Base-by-base conservation (phyloP, 352 stramenopile species). In the Blastocystis hominis region DNA sequence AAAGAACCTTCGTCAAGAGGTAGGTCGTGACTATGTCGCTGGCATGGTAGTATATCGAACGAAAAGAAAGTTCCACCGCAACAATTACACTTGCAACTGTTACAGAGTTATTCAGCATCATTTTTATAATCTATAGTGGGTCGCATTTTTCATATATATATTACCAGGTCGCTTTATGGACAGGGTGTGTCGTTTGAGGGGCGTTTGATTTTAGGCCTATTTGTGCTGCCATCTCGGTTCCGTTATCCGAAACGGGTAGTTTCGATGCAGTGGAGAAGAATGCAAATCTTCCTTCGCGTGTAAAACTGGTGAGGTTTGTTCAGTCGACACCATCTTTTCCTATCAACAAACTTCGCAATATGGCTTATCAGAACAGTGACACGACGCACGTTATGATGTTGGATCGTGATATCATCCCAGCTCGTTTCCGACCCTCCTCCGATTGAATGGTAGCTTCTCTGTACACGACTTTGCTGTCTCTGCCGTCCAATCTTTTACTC, bases 331-430 rank as follows among this genome's bases (percentile, higher is more conserved):
- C 4, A 4, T 54, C n/a, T 17, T 66, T 84, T 84, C 47, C 44
- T 46, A 64, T 84, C 40, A 84, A 84, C 56, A 68, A 44, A 40
- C 72, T 84, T 13, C 72, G 72, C 6, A 84, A 84, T 30, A 54
- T 84, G n/a, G 72, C 53, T 4, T 84, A 66, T 66, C n/a, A 5
- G 17, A 66, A 54, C 15, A 66, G 20, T 64, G 55, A 56, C 15
- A 54, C 72, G 9, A 84, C 72, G n/a, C 72, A 84, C 50, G 72
- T 84, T 30, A 40, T 84, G 40, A 53, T 84, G 47, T 20, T 47
- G 0, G 72, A 84, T 61, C 24, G 53, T 34, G 72, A 84, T 68
- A 53, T 84, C 5, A 40, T 84, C 34, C 72, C 72, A 53, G 24
- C 72, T 68, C 72, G 72, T 84, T 30, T 30, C 40, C 15, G 15